Percentiles rank a stretch among this genome's conserved stretches.
These are phyloP conservation scores for Paramecium caudatum DNA, from an alignment of 73 alveolate species.

Conservation along the genomic window DNA sequence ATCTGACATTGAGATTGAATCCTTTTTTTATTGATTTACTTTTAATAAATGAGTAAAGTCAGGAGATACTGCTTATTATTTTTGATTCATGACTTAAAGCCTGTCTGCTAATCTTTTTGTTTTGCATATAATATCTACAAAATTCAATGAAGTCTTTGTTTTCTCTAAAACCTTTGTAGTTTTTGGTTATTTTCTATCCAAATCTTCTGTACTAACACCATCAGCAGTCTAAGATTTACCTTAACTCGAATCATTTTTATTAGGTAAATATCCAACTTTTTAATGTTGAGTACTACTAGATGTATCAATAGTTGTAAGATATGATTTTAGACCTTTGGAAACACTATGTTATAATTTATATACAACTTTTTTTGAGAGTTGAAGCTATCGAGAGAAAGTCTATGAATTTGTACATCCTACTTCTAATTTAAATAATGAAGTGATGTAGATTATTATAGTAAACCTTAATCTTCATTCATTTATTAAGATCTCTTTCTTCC, in stretches of 20 bases:
- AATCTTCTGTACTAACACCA: conserved; percentile 53
- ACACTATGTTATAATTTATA: neutral
- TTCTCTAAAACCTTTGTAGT: neutral
- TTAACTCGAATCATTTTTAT: conserved; percentile 63
- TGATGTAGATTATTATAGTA: conserved; percentile 48
- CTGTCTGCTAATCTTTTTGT: conserved; percentile 52
- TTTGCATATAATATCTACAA: conserved; percentile 51
- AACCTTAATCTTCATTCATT: conserved; percentile 27
- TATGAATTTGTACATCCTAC: conserved; percentile 52
- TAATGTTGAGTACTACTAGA: conserved; percentile 36
- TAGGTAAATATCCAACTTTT: conserved; percentile 63
- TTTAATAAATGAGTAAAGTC: neutral
- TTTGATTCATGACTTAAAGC: neutral
- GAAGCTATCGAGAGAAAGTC: conserved; percentile 64
- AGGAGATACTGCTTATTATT: neutral
- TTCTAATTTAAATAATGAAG: conserved; percentile 58
- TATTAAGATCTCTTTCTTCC: conserved; percentile 53
- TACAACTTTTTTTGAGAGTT: conserved; percentile 53
- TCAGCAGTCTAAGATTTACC: conserved; percentile 54
- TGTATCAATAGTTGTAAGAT: conserved; percentile 57
- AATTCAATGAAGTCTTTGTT: neutral
- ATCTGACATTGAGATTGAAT: neutral
- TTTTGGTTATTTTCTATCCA: neutral
- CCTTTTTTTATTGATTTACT: conserved; percentile 2
- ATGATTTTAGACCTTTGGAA: conserved; percentile 64